Evolutionary conservation across 257 asterid species (phyloP), one percentile per base, ranked within the genome.

Genomic region (Ilex asprella): DNA sequence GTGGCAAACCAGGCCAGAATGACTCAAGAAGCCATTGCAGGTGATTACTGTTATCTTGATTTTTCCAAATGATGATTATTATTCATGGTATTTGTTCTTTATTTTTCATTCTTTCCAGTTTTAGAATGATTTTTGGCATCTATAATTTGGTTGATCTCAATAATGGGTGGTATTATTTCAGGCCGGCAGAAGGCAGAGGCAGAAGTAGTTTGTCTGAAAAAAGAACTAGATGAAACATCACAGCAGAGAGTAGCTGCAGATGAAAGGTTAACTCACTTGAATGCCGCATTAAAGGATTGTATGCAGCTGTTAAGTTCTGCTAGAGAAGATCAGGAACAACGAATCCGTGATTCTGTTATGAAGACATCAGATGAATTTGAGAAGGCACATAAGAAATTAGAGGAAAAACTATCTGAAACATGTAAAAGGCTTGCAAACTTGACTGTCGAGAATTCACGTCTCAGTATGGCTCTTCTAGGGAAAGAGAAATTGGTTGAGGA

Each of bases 131-230:
- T 3, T 3, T 35, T 35, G 41, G 41, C 8, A 35, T 35, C 8
- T 39, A 9, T 39, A 9, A 47, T 16, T 11, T 27, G 64, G 31
- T 11, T 69, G 12, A 39, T 59, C 31, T 46, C 52, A 39, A 57
- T 47, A 58, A 43, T 30, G 55, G 59, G 39, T 7, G 56, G 53
- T 56, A 43, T 39, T 13, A 12, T 15, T 69, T 32, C 79, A 91
- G 98, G 79, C 39, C 76, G 83, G 79, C 64, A 75, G 55, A 76
- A 79, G 72, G 91, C 84, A 0, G 91, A 87, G 64, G 82, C 75
- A 57, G 91, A 90, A 60, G 10, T 74, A 0, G 49, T 41, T 15
- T 39, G 59, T 64, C 68, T 86, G 21, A 76, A 68, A 63, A 64
- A 73, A 31, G 89, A 86, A 70, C 69, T 86, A 5, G 76, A 85